Percentiles rank a stretch among this genome's conserved stretches.
Evolutionary conservation across 2,329 filamentous ascomycete species (phyloP).

Genomic region (Epichloe festucae): DNA sequence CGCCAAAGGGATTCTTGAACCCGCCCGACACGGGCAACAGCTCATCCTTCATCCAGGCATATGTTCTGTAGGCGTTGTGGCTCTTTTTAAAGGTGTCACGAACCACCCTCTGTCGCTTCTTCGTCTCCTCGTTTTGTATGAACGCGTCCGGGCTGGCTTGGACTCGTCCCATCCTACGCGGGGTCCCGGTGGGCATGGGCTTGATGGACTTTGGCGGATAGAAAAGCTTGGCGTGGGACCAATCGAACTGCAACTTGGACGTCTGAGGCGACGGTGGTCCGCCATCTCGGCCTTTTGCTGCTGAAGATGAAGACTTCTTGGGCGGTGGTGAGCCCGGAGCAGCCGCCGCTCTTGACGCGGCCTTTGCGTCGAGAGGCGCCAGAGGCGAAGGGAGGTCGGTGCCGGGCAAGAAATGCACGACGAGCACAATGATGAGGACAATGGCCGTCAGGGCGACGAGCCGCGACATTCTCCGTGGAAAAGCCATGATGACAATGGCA

Average conservation of each 20-base stretch:
- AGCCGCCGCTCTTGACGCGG: background rate
- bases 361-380: background rate
- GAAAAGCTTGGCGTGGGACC: constrained; percentile 15
- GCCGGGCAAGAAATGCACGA: constrained; percentile 12
- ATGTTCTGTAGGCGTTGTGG: constrained; percentile 36
- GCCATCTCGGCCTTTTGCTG: background rate
- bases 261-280: background rate
- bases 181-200: constrained; percentile 16
- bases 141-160: constrained; percentile 17
- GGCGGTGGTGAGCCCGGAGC: background rate
- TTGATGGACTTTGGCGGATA: constrained; percentile 20
- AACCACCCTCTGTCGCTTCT: constrained; percentile 25
- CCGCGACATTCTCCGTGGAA: constrained; percentile 13
- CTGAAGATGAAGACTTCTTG: background rate
- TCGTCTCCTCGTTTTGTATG: constrained; percentile 6
- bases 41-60: constrained; percentile 42
- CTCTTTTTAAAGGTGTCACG: constrained; percentile 28
- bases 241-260: constrained; percentile 18
- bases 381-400: constrained; percentile 2
- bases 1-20: constrained; percentile 35
- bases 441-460: constrained; percentile 11
- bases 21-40: constrained; percentile 33
- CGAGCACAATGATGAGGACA: constrained; percentile 10
- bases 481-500: constrained; percentile 10
- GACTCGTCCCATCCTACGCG: constrained; percentile 15